phyloP scores from a whole-genome alignment of 192 early-diverging fungal species.

The Jimgerdemannia flammicorona region DNA sequence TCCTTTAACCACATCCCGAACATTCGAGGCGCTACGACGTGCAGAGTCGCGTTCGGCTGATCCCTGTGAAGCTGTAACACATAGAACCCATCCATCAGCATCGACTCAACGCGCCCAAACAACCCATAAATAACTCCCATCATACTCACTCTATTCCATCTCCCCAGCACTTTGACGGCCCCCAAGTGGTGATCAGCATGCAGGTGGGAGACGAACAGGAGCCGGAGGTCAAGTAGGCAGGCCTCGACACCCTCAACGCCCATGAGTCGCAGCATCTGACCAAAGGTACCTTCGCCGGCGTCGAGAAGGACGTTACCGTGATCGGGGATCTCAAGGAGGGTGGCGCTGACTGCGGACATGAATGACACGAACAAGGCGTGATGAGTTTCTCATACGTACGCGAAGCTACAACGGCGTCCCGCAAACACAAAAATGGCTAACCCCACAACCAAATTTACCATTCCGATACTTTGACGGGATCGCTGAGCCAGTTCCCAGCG shows the following conservation, averaged over 20 bases:
- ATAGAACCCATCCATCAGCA: background rate
- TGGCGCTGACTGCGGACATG: conserved; percentile 66
- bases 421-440: too few species aligned
- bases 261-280: conserved; percentile 75
- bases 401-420: too few species aligned
- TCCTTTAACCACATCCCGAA: conserved; percentile 63
- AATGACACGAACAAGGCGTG: background rate
- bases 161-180: conserved; percentile 62
- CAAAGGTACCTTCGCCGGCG: conserved; percentile 85
- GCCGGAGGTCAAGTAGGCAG: conserved; percentile 52
- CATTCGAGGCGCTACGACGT: conserved; percentile 52
- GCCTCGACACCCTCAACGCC: conserved; percentile 52
- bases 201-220: conserved; percentile 91
- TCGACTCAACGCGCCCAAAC: background rate
- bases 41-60: conserved; percentile 16
- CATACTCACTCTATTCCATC: conserved; percentile 58
- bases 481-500: conserved; percentile 91
- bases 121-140: background rate
- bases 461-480: conserved; percentile 90
- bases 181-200: conserved; percentile 99
- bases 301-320: conserved; percentile 77
- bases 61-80: background rate
- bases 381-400: too few species aligned
- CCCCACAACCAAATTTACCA: conserved; percentile 37
- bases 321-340: conserved; percentile 61